A percentile compares a stretch with the other conserved stretches of the same genome.
phyloP scores from a whole-genome alignment of 371 early-diverging fungal species.

The Mucor plumbeus region DNA sequence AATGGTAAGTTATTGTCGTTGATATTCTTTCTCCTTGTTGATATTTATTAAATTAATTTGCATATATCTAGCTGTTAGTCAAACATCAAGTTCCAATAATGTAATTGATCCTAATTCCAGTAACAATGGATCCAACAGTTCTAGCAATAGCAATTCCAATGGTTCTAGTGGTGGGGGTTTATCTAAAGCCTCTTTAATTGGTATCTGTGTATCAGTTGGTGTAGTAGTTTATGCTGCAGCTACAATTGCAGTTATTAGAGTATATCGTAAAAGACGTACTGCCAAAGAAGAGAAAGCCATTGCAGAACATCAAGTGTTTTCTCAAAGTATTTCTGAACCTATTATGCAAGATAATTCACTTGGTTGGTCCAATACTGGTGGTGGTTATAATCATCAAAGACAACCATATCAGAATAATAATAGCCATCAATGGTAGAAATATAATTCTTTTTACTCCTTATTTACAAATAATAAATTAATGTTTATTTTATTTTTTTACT shows the following conservation, averaged over 20 bases:
- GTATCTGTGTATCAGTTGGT: constrained; percentile 51
- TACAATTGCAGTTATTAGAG: constrained; percentile 36
- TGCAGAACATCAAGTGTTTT: constrained; percentile 45
- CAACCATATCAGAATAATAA: constrained; percentile 1
- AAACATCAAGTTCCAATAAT: not conserved
- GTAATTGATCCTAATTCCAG: constrained; percentile 5
- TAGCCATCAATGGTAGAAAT: constrained; percentile 23
- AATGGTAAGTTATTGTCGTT: constrained; percentile 11
- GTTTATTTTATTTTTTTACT: constrained; percentile 7
- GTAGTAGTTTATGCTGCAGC: constrained; percentile 50
- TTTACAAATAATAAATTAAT: constrained; percentile 7
- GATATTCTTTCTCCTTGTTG: not conserved
- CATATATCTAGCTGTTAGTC: not conserved
- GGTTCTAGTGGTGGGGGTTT: constrained; percentile 24
- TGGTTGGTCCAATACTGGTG: constrained; percentile 23
- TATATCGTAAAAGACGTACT: constrained; percentile 41
- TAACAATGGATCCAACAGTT: not conserved
- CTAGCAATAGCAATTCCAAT: not conserved
- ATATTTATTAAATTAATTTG: not conserved
- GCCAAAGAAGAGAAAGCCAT: constrained; percentile 36
- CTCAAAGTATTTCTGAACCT: constrained; percentile 43
- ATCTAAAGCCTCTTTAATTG: constrained; percentile 47
- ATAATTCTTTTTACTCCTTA: not conserved
- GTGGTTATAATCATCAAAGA: constrained; percentile 1
- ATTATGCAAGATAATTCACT: constrained; percentile 37